These are phyloP conservation scores for Mariannaea sp. DNA, from an alignment of 2,329 filamentous ascomycete species.

Conservation along the genomic window DNA sequence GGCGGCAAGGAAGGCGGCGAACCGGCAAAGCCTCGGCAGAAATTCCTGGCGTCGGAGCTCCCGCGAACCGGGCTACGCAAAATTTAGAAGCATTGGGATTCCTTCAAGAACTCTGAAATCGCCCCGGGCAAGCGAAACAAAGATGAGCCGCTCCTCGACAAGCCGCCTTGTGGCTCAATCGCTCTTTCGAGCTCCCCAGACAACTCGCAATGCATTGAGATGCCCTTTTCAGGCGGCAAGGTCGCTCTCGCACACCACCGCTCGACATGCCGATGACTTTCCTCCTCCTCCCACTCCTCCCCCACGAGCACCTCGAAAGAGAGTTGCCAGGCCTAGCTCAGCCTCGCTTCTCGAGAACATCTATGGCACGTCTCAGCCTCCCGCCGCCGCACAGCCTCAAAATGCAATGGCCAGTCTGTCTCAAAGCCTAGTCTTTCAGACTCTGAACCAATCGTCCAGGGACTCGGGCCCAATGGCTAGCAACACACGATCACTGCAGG, in stretches of 20 bases:
- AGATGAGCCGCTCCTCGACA: slow-evolving; percentile 52
- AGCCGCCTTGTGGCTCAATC: slow-evolving; percentile 51
- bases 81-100: slow-evolving; percentile 35
- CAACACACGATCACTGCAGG: slow-evolving; percentile 26
- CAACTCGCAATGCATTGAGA: slow-evolving; percentile 23
- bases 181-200: slow-evolving; percentile 38
- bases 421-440: slow-evolving; percentile 48
- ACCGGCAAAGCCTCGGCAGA: slow-evolving; percentile 43
- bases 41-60: slow-evolving; percentile 8
- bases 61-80: slow-evolving; percentile 20
- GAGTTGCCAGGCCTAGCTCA: slow-evolving; percentile 35
- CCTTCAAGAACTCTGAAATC: slow-evolving; percentile 19
- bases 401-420: slow-evolving; percentile 43
- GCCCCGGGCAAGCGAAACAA: slow-evolving; percentile 38
- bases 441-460: slow-evolving; percentile 40
- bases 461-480: slow-evolving; percentile 42
- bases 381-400: slow-evolving; percentile 25
- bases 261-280: slow-evolving; percentile 36
- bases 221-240: slow-evolving; percentile 36
- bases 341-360: slow-evolving; percentile 43
- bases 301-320: slow-evolving; percentile 29
- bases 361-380: slow-evolving; percentile 37
- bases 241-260: slow-evolving; percentile 48
- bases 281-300: slow-evolving; percentile 29
- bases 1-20: slow-evolving; percentile 43